A percentile compares a stretch with the other conserved stretches of the same genome.
Conservation (phyloP, 2,329 filamentous ascomycete genomes). For the Talaromyces sp. region DNA sequence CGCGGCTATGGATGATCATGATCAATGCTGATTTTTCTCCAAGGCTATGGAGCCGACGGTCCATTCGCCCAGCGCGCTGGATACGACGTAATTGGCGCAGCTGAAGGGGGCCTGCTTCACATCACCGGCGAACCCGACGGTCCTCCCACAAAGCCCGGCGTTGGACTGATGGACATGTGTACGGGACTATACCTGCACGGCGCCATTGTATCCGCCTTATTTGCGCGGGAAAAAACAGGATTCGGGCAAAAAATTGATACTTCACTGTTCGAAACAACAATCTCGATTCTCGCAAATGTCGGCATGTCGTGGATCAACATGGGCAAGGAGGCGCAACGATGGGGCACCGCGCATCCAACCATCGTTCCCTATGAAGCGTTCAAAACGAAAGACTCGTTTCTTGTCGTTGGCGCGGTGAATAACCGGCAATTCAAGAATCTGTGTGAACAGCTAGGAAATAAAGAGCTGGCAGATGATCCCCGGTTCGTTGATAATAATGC, state of each 20-base stretch:
- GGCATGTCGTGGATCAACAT: constrained; percentile 5
- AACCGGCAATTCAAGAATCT: constrained; percentile 62
- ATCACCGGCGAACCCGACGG: constrained; percentile 38
- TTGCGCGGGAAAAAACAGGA: constrained; percentile 32
- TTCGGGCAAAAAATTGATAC: constrained; percentile 40
- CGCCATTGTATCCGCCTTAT: constrained; percentile 39
- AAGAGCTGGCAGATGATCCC: constrained; percentile 56
- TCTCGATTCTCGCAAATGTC: constrained; percentile 4
- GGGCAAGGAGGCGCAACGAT: constrained; percentile 36
- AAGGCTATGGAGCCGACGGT: constrained; percentile 34
- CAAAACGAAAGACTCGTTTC: constrained; percentile 63
- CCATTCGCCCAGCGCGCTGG: constrained; percentile 39
- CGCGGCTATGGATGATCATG: background rate
- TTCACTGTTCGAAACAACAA: constrained; percentile 39
- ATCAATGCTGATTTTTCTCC: background rate
- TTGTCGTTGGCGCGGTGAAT: constrained; percentile 68
- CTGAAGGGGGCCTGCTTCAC: constrained; percentile 40
- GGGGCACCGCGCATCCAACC: constrained; percentile 42
- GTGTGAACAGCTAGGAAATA: constrained; percentile 51
- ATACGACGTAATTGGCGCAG: constrained; percentile 42
- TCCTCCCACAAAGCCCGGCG: constrained; percentile 35
- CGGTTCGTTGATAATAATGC: constrained; percentile 57
- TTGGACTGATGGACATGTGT: constrained; percentile 41
- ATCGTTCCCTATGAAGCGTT: constrained; percentile 48
- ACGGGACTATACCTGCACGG: constrained; percentile 43